Percentiles rank a stretch among this genome's conserved stretches.
Conservation (phyloP, 2,329 filamentous ascomycete genomes). For the Pezicula radicicola region DNA sequence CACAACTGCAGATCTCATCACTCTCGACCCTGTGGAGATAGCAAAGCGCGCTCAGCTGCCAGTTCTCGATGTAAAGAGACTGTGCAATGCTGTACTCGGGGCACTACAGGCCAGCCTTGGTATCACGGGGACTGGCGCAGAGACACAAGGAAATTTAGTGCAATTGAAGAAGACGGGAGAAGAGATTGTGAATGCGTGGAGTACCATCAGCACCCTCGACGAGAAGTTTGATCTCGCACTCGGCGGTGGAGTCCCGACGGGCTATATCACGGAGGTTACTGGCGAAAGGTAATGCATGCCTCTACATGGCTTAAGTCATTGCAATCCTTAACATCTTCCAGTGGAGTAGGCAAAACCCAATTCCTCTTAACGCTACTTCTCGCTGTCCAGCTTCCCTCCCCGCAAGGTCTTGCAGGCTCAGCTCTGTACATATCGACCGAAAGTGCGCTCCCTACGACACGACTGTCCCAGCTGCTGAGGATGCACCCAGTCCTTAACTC, state of each 20-base stretch:
- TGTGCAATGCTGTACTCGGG: constrained; percentile 64
- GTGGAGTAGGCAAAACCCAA: constrained; percentile 92
- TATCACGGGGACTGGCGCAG: constrained; percentile 2
- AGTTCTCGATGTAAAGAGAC: constrained; percentile 72
- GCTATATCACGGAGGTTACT: constrained; percentile 83
- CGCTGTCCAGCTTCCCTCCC: constrained; percentile 75
- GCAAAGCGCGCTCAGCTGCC: constrained; percentile 83
- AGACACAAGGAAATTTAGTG: constrained; percentile 5
- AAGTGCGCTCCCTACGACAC: constrained; percentile 75
- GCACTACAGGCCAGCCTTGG: constrained; percentile 60
- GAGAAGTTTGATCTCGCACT: constrained; percentile 66
- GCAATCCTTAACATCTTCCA: constrained; percentile 29
- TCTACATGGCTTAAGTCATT: not conserved
- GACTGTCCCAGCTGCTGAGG: constrained; percentile 75
- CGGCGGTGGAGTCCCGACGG: constrained; percentile 75
- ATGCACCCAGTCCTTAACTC: constrained; percentile 57
- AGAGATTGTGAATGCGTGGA: constrained; percentile 41
- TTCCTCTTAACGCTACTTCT: constrained; percentile 83
- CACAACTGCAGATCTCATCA: constrained; percentile 80
- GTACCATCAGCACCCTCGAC: constrained; percentile 78
- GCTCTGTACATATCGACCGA: constrained; percentile 95
- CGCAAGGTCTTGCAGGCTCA: constrained; percentile 66
- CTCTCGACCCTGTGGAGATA: constrained; percentile 77
- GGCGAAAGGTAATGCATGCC: constrained; percentile 68
- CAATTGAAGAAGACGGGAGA: constrained; percentile 29